Evolutionary conservation across 805 yeast species (phyloP).

Genomic region (Starmerella stigmatis): DNA sequence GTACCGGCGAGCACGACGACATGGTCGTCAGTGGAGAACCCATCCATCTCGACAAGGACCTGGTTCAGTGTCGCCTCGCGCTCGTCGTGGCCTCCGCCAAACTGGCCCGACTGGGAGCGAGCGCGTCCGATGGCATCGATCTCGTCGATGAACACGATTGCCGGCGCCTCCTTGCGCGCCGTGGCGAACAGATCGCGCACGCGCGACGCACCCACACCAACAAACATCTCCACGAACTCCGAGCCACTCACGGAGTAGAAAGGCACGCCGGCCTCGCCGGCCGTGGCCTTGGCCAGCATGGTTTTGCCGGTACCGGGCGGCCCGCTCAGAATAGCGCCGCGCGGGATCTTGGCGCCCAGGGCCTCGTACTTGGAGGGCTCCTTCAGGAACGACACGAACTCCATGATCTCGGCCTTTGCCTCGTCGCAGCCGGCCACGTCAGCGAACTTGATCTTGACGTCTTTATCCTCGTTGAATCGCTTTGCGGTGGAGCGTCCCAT

Average conservation of each 20-base stretch:
- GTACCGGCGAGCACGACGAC: slow-evolving; percentile 97
- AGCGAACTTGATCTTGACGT: slow-evolving; percentile 74
- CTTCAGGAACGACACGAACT: slow-evolving; percentile 86
- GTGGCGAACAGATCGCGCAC: slow-evolving; percentile 89
- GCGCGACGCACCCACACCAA: slow-evolving; percentile 97
- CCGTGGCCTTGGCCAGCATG: slow-evolving; percentile 91
- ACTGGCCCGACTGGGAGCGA: slow-evolving; percentile 40
- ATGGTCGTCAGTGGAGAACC: slow-evolving; percentile 81
- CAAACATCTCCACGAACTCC: slow-evolving; percentile 97
- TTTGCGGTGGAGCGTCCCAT: slow-evolving; percentile 90
- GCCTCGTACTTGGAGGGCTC: slow-evolving; percentile 83
- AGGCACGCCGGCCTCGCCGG: slow-evolving; percentile 98
- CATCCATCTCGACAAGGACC: slow-evolving; percentile 96
- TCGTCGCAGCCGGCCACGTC: slow-evolving; percentile 98
- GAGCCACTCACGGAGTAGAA: slow-evolving; percentile 94
- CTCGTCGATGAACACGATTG: slow-evolving; percentile 94
- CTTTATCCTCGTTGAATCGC: slow-evolving; percentile 81
- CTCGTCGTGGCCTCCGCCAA: slow-evolving; percentile 84
- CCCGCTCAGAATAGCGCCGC: slow-evolving; percentile 95
- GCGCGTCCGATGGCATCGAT: slow-evolving; percentile 99
- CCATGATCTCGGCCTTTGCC: slow-evolving; percentile 96
- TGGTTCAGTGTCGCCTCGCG: slow-evolving; percentile 94
- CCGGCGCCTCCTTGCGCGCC: slow-evolving; percentile 89
- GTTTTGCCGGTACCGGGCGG: slow-evolving; percentile 99
- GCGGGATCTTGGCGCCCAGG: slow-evolving; percentile 93